These are phyloP conservation scores for Glaciozyma martinii DNA, from an alignment of 768 basidiomycete species.

Conservation along the genomic window DNA sequence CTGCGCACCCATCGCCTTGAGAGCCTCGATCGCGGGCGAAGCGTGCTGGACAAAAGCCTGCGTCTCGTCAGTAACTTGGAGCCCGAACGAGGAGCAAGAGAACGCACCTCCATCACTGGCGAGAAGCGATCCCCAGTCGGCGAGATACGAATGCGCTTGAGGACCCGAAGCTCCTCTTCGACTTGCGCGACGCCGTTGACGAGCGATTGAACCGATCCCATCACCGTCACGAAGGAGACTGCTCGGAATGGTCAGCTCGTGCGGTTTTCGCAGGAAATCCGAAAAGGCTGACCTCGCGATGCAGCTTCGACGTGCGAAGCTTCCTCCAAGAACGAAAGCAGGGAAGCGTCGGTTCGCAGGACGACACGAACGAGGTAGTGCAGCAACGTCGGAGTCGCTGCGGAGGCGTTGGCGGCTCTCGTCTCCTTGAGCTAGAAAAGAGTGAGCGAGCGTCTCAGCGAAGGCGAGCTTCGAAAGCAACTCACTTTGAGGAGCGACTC, in stretches of 20 bases:
- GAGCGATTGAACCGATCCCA: slow-evolving; percentile 54
- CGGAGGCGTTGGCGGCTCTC: slow-evolving; percentile 44
- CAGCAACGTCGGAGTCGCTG: slow-evolving; percentile 75
- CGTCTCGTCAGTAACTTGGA: slow-evolving; percentile 31
- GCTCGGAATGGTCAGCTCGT: neutral
- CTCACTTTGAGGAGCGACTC: slow-evolving; percentile 69
- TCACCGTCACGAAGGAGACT: slow-evolving; percentile 67
- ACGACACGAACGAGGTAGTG: slow-evolving; percentile 78
- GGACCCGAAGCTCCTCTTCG: slow-evolving; percentile 49
- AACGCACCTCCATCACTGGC: slow-evolving; percentile 57
- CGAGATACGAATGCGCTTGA: slow-evolving; percentile 37
- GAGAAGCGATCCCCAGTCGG: slow-evolving; percentile 55
- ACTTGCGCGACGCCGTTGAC: slow-evolving; percentile 53
- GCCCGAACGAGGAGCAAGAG: neutral
- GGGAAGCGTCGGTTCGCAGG: slow-evolving; percentile 54
- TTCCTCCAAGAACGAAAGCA: slow-evolving; percentile 67
- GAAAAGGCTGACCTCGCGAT: slow-evolving; percentile 54
- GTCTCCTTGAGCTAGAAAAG: slow-evolving; percentile 64
- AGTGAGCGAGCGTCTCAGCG: neutral
- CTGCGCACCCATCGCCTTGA: slow-evolving; percentile 53
- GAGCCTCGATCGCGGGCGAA: slow-evolving; percentile 51
- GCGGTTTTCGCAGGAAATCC: too few species aligned
- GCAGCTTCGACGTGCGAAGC: slow-evolving; percentile 73
- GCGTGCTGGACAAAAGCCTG: slow-evolving; percentile 52
- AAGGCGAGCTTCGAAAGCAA: too few species aligned